Percentiles rank a stretch among this genome's conserved stretches.
Conservation (phyloP, 2,329 filamentous ascomycete species). For the Zalaria sp. region DNA sequence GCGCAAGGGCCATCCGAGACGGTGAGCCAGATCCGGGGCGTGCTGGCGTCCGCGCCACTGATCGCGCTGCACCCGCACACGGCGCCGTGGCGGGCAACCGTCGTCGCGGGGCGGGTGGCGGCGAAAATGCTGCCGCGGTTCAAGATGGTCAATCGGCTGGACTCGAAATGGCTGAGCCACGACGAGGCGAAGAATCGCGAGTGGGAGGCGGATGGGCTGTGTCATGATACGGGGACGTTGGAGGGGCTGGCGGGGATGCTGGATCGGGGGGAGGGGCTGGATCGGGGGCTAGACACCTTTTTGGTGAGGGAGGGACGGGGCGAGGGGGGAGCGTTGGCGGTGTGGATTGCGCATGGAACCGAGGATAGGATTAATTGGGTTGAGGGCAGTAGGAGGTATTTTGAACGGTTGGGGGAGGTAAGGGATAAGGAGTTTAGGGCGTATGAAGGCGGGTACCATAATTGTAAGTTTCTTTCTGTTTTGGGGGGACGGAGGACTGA, state of each 20-base stretch:
- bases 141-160: constrained; percentile 54
- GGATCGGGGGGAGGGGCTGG: constrained; percentile 52
- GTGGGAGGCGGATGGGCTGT: constrained; percentile 52
- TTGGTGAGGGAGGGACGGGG: constrained; percentile 25
- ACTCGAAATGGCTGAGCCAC: constrained; percentile 49
- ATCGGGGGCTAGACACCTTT: constrained; percentile 34
- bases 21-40: constrained; percentile 51
- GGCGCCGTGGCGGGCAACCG: constrained; percentile 48
- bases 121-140: constrained; percentile 51
- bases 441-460: constrained; percentile 70
- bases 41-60: constrained; percentile 65
- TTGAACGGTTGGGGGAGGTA: constrained; percentile 37
- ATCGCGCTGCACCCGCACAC: constrained; percentile 55
- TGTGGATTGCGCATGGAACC: constrained; percentile 69
- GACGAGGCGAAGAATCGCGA: constrained; percentile 49
- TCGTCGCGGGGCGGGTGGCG: constrained; percentile 53
- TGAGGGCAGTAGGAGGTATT: constrained; percentile 49
- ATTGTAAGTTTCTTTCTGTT: constrained; percentile 28
- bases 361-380: constrained; percentile 56
- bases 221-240: constrained; percentile 76
- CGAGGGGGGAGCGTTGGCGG: constrained; percentile 42
- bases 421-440: constrained; percentile 56
- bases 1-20: constrained; percentile 34
- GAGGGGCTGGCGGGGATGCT: constrained; percentile 65
- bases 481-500: not conserved